Conservation (phyloP, 140 eudicot species). For the Flaveria floridana region DNA sequence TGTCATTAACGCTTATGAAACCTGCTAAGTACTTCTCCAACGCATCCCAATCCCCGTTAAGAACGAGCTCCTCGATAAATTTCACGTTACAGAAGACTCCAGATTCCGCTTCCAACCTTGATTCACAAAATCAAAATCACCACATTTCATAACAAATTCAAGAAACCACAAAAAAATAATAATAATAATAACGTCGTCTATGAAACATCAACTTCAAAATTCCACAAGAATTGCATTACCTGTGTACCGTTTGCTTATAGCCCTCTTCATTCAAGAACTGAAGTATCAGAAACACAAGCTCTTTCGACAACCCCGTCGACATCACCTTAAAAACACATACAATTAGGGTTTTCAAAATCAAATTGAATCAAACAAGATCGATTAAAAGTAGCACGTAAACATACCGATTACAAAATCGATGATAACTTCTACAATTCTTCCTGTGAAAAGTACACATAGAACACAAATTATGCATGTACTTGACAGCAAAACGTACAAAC, state of each 20-base stretch:
- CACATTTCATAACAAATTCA: background rate
- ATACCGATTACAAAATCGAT: background rate
- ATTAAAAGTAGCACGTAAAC: background rate
- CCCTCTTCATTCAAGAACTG: constrained; percentile 34
- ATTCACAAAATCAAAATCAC: constrained; percentile 12
- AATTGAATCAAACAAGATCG: background rate
- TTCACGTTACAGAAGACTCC: constrained; percentile 20
- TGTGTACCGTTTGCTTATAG: constrained; percentile 24
- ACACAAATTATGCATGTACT: background rate
- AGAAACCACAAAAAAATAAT: background rate
- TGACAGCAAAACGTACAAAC: background rate
- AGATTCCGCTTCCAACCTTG: constrained; percentile 36
- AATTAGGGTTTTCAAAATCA: constrained; percentile 13
- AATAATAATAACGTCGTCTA: too few species aligned
- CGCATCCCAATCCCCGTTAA: constrained; percentile 25
- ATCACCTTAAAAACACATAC: constrained; percentile 4
- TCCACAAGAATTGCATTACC: constrained; percentile 12
- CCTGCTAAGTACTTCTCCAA: constrained; percentile 31
- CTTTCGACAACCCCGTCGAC: constrained; percentile 25
- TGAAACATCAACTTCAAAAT: background rate
- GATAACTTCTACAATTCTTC: too few species aligned
- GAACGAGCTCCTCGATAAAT: constrained; percentile 30
- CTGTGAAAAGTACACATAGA: background rate
- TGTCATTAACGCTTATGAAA: constrained; percentile 25
- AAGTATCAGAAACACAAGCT: constrained; percentile 31